Base-by-base conservation (phyloP, 192 early-diverging fungal species). In the Coemansia sp. region DNA sequence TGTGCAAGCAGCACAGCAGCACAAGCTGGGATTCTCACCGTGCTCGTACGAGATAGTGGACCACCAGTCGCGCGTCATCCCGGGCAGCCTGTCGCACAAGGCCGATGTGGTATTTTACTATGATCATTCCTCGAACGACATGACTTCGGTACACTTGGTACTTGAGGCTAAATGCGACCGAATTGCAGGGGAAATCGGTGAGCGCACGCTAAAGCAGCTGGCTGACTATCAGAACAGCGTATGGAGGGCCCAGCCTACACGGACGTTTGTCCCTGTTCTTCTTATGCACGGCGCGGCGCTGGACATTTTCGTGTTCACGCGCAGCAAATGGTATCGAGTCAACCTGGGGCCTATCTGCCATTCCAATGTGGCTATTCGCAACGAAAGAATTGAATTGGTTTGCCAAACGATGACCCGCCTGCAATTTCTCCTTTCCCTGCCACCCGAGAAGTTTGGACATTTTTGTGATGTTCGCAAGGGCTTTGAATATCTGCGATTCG, bases 261-360 rank as follows among this genome's bases (percentile, higher is more conserved):
- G 58, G 0, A 45, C 33, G 3, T 68, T 47, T 51, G 58, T 42
- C 0, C 58, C 53, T 0, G 30, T 57, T 5, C 23, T 68, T 0
- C 27, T 57, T 13, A 36, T 65, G 14, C 58, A 53, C 17, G 58
- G 55, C 32, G 8, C 17, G 7, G 17, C 42, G 10, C 11, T 53
- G 1, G 18, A n/a, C 2, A 37, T 73, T 4, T n/a, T 73, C n/a
- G 27, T 57, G 14, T 65, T 73, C 48, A 33, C 54, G 4, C 66
- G 66, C 9, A 14, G 14, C 3, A 36, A 27, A 7, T 57, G 22
- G n/a, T 51, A 55, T 22, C 10, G 25, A 1, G 50, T 27, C 9
- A 1, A 63, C 9, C 18, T 60, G 15, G 56, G 56, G 2, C 14
- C 0, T 2, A 37, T 75, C 2, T 51, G 18, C 23, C 18, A 53